Evolutionary conservation across 352 stramenopile species (phyloP), one percentile per base, ranked within the genome.

Genomic region (Phytophthora chlamydospora): DNA sequence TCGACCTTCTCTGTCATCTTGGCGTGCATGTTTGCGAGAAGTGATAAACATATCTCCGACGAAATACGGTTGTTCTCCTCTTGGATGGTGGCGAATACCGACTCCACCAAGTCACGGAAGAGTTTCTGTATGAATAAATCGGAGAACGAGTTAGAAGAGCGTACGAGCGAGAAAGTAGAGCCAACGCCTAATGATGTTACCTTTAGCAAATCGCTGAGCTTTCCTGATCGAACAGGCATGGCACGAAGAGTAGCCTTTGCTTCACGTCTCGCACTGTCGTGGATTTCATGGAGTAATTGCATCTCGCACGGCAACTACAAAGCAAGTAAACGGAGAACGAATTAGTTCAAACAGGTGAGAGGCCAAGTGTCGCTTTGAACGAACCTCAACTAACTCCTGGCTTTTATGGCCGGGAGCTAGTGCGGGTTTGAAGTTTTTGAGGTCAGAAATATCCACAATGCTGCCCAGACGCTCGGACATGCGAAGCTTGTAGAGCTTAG

Each of bases 21-120:
- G 9, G 44, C 56, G 39, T 91, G 83, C 0, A 94, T 68, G n/a
- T 78, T 59, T 31, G 53, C 55, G 10, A 94, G 78, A 24, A 92
- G 33, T 4, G 66, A 62, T 32, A 80, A 73, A n/a, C 85, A 94
- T 24, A 83, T 36, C 6, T 88, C 68, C 0, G 76, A 82, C 2
- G 83, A 94, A 16, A 91, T 56, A 2, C 71, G 68, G 45, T 90
- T 78, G 55, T 92, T 94, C 38, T 91, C 74, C n/a, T 92, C 81
- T 49, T 82, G 66, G 56, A 91, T 86, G 29, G 79, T 85, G 3
- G 67, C 35, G 35, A 82, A 92, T 19, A 89, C 56, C 5, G 85
- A 91, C 29, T 86, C 69, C 16, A 94, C 71, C 27, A 90, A 70
- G 33, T 92, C 79, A 50, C 84, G 80, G 58, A 92, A 94, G 24